phyloP scores from a whole-genome alignment of 257 asterid genomes.

The Plantago elongata region DNA sequence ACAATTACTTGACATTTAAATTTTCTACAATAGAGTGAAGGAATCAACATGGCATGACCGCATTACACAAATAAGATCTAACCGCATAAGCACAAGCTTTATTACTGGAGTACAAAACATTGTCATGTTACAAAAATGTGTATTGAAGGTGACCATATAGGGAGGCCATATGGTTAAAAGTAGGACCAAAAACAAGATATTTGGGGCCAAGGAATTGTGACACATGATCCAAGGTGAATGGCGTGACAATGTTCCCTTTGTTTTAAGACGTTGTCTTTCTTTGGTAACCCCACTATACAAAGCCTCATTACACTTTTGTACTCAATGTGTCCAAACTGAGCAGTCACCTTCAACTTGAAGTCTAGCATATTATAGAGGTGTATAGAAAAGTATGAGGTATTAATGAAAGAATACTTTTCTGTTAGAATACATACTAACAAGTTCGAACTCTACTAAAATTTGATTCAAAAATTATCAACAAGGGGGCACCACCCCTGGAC shows the following conservation, averaged over 20 bases:
- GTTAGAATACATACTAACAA: too few species aligned
- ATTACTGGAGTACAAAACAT: neutral
- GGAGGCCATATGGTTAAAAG: slow-evolving; percentile 25
- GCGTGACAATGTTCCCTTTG: slow-evolving; percentile 50
- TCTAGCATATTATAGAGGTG: slow-evolving; percentile 2
- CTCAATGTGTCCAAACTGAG: neutral
- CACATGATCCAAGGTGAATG: slow-evolving; percentile 82
- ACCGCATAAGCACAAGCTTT: too few species aligned
- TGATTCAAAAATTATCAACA: too few species aligned
- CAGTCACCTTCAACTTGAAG: slow-evolving; percentile 2
- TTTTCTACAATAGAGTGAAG: too few species aligned
- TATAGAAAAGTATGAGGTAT: too few species aligned
- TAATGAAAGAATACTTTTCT: neutral
- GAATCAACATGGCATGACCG: too few species aligned
- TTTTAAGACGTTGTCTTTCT: neutral
- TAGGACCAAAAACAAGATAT: slow-evolving; percentile 29
- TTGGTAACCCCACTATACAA: neutral
- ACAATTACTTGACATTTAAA: too few species aligned
- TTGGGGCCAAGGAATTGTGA: slow-evolving; percentile 66
- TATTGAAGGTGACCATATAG: slow-evolving; percentile 19
- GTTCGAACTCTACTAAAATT: too few species aligned
- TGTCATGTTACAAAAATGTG: slow-evolving; percentile 7
- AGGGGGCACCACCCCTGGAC: too few species aligned
- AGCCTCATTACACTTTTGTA: neutral
- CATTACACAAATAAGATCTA: slow-evolving; percentile 17